Base-by-base conservation (phyloP, 108 stramenopile genomes). In the Seminavis robusta region DNA sequence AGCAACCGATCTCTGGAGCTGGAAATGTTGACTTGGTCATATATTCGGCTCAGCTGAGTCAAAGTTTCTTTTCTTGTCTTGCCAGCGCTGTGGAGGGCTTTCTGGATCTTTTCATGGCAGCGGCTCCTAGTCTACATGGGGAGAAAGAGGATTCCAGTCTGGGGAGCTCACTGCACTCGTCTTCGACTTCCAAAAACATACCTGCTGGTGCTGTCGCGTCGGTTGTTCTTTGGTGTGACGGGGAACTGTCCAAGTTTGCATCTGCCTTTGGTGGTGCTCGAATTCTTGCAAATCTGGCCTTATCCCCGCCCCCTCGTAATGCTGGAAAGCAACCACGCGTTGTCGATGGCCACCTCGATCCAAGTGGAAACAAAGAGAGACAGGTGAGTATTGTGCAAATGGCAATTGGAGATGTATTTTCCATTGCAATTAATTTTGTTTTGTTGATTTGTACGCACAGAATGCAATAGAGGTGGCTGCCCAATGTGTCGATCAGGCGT, bases 151-250 rank as follows among this genome's bases (percentile, higher is more conserved):
- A 49, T 9, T 23, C 48, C 4, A 26, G 48, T 37, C 21, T 52
- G 10, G 69, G 56, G 38, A 32, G 41, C n/a, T 54, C 49, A 27
- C 52, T 60, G 16, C 41, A 51, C 25, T n/a, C n/a, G n/a, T n/a
- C n/a, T n/a, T n/a, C n/a, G n/a, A 48, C 24, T 51, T 67, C 50
- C 37, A 50, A 55, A 32, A 80, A 71, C 32, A 54, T 88, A 15
- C 90, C 90, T 16, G 74, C 90, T 9, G 86, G 86, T 13, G 90
- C 90, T 2, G 42, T 88, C 10, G 82, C 86, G 1, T 77, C 84
- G 5, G 77, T 88, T 52, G 86, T 87, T 21, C 67, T 92, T 21
- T 92, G 90, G 90, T 88, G 86, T 57, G 90, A 92, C 70, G 71
- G 77, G 8, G 90, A 92, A 60, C 56, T 92, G 40, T 51, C 83